phyloP scores from a whole-genome alignment of 805 yeast species.

The Yamadazyma nakazawae region DNA sequence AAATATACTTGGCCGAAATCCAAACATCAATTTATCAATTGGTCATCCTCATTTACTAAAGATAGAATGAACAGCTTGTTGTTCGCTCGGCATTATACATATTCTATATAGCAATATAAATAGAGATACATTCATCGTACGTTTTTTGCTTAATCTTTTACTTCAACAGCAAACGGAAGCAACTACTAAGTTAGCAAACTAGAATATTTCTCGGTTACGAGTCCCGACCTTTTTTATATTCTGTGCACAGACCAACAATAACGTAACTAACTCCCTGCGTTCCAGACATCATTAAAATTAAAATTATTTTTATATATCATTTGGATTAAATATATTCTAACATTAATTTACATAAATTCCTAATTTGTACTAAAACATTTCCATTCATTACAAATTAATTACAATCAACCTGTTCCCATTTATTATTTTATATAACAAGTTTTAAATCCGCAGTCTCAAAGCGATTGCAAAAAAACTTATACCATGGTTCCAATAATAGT shows the following conservation, averaged over 20 bases:
- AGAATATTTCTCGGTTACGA: background rate
- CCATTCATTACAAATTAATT: background rate
- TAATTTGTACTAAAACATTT: background rate
- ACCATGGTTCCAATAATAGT: constrained; percentile 11
- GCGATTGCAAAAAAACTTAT: background rate
- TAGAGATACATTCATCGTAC: too few species aligned
- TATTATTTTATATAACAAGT: background rate
- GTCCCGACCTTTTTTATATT: background rate
- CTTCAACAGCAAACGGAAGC: too few species aligned
- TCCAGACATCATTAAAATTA: background rate
- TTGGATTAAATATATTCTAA: too few species aligned
- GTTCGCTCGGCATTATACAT: too few species aligned
- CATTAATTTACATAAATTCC: too few species aligned
- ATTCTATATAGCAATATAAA: too few species aligned
- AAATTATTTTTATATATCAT: background rate
- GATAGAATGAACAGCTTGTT: too few species aligned
- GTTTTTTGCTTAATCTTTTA: too few species aligned
- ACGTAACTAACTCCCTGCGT: background rate
- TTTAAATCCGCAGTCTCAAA: background rate
- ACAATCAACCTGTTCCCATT: too few species aligned
- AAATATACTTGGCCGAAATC: too few species aligned
- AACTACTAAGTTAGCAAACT: background rate
- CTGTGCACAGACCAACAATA: background rate
- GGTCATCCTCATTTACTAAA: too few species aligned
- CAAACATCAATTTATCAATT: too few species aligned